Base-by-base conservation (phyloP, 2,329 filamentous ascomycete species). In the Zarea fungicola region DNA sequence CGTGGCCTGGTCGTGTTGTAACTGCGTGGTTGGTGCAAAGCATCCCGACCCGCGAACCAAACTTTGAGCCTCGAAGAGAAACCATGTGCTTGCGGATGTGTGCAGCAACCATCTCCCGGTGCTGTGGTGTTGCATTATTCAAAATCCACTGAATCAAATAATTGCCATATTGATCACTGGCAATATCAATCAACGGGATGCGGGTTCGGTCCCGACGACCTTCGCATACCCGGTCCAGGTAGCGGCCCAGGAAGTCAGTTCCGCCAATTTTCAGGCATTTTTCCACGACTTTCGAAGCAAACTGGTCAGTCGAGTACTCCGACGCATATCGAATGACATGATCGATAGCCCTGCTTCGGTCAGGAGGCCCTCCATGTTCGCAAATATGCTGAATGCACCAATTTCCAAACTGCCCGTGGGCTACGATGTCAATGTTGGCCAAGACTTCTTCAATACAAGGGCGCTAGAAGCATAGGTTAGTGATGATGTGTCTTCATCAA, bases 381-480 rank as follows among this genome's bases (percentile, higher is more conserved):
- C 93, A 99, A 60, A 99, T 90, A 69, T 99, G 93, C 71, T 99
- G 93, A 61, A 99, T 97, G 72, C 93, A 99, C 93, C 93, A 99
- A 66, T 99, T 99, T 49, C 93, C 93, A 64, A 99, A 99, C 65
- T 99, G 93, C 22, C 93, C 93, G 65, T 96, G 92, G 51, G 93
- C 88, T 61, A 99, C 90, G 54, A 96, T 87, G 69, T 99, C 90
- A 59, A 99, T 96, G 65, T 93, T 96, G 52, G 81, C 81, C 49
- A 99, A 81, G 32, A 99, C 93, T 67, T 99, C 93, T 66, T 96
- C 91, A 62, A 99, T 95, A 63, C 93, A 96, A 39, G 91, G 91
- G 52, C 95, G 90, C 91, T 95, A 57, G n/a, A 6, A 41, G 23
- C 16, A 28, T 5, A 26, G 18, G 42, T 61, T 54, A 63, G 55